A percentile compares a stretch with the other conserved stretches of the same genome.
phyloP scores from a whole-genome alignment of 2,329 filamentous ascomycete genomes.

The Chrysoporthe cubensis region DNA sequence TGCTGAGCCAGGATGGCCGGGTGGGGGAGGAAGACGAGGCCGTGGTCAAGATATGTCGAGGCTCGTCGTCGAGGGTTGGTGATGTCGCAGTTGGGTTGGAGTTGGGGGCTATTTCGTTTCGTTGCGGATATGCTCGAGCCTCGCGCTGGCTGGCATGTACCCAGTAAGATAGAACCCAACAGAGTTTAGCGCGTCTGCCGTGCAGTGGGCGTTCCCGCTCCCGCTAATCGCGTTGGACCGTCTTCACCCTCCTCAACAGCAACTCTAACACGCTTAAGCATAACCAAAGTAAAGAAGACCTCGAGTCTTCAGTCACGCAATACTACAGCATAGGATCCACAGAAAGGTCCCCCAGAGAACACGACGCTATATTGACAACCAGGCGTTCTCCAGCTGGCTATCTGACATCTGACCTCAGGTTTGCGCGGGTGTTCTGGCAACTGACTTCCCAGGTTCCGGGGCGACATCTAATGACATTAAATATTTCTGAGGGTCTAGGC shows the following conservation, averaged over 20 bases:
- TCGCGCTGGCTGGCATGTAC: not conserved
- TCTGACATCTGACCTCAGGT: no score
- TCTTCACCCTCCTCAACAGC: not conserved
- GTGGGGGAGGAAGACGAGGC: no score
- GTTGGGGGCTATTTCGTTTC: conserved; percentile 1
- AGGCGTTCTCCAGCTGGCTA: no score
- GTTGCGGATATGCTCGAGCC: conserved; percentile 9
- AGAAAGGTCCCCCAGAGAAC: no score
- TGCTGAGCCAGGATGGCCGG: not conserved
- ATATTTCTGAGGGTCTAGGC: no score
- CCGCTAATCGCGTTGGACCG: not conserved
- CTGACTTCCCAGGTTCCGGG: no score
- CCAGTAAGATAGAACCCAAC: not conserved
- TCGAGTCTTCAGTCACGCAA: not conserved
- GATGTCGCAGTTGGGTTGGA: conserved; percentile 7
- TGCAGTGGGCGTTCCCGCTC: not conserved
- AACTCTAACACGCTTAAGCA: not conserved
- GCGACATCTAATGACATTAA: no score
- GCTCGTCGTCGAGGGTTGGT: not conserved
- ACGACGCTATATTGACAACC: no score
- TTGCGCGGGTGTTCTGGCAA: no score
- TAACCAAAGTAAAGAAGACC: not conserved
- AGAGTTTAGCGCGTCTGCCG: not conserved
- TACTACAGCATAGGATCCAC: no score
- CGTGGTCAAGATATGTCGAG: not conserved